Base-by-base conservation (phyloP, 1,139 yeast species). In the Eremothecium sinecaudum region DNA sequence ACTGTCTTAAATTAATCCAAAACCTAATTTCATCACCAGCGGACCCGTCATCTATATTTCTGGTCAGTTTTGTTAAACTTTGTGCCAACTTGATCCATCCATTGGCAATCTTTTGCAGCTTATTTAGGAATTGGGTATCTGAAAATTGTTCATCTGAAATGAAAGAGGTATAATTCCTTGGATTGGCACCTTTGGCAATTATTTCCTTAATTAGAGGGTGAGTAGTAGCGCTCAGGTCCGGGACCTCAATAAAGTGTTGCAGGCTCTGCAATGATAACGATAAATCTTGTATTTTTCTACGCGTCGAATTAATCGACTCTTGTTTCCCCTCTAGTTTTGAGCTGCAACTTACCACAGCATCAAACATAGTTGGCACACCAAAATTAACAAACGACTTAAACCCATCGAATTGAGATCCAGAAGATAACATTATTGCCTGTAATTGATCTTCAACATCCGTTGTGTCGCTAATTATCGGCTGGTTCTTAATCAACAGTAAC, bases 1-100 rank as follows among this genome's bases (percentile, higher is more conserved):
- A 78, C 1, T 61, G 54, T 47, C 82, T 92, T 65, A 82, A 66
- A 0, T 84, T 72, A 15, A 65, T 63, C 96, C 97, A 87, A 48
- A 82, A 87, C 34, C 69, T 73, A 9, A 80, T 67, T 50, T 87
- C 96, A 35, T 81, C 90, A 1, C 63, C 47, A 0, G 86, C 73
- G 0, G 71, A 62, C 0, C 83, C 86, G 29, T 71, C 75, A 1
- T 58, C 44, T 0, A 82, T 74, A 21, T 69, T 69, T 35, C 69
- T 70, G 4, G 68, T 56, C 28, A 78, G 53, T 21, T 63, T 61
- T 0, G 87, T 71, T 6, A 83, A 61, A 1, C 66, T 58, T 44
- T 76, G 82, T 9, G 78, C 72, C 28, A 73, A 71, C 40, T 66
- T 70, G 16, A 78, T 72, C 96, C 96, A 86, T 8, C 64, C 64